A percentile compares a stretch with the other conserved stretches of the same genome.
phyloP scores from a whole-genome alignment of 106 monocot genomes.

The Ottelia alismoides region DNA sequence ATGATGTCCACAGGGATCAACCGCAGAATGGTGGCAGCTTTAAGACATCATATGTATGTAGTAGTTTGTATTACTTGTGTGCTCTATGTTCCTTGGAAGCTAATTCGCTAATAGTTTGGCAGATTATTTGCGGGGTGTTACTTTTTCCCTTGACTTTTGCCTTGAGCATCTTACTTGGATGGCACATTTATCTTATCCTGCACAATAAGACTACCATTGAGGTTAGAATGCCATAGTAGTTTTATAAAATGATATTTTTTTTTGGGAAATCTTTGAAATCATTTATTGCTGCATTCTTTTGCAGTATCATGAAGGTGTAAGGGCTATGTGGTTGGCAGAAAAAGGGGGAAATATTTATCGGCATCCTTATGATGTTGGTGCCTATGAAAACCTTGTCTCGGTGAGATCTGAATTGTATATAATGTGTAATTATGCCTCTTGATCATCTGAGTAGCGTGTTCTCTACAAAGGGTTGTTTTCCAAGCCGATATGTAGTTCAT shows the following conservation, averaged over 20 bases:
- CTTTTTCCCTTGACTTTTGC: constrained; percentile 75
- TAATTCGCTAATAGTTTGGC: constrained; percentile 3
- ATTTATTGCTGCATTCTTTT: constrained; percentile 6
- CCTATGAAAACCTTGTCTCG: constrained; percentile 72
- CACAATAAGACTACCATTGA: constrained; percentile 99
- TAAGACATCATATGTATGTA: constrained; percentile 52
- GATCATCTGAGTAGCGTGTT: too few relatives aligned
- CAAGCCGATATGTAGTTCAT: too few relatives aligned
- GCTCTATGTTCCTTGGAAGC: background rate
- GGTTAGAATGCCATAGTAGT: constrained; percentile 24
- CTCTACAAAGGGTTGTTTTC: too few relatives aligned
- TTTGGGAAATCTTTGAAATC: background rate
- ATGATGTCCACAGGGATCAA: constrained; percentile 50
- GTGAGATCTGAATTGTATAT: too few relatives aligned
- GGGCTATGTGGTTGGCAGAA: constrained; percentile 90
- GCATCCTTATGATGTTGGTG: constrained; percentile 94
- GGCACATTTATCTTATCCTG: constrained; percentile 85
- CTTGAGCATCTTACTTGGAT: constrained; percentile 68
- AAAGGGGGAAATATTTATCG: constrained; percentile 70
- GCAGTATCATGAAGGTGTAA: constrained; percentile 99
- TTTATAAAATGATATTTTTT: constrained; percentile 1
- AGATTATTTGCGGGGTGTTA: constrained; percentile 88
- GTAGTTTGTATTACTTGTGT: background rate
- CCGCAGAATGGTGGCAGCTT: constrained; percentile 42
- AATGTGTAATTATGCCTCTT: too few relatives aligned